These are phyloP conservation scores for Dactylellina sp. DNA, from an alignment of 2,329 filamentous ascomycete genomes.

Conservation along the genomic window DNA sequence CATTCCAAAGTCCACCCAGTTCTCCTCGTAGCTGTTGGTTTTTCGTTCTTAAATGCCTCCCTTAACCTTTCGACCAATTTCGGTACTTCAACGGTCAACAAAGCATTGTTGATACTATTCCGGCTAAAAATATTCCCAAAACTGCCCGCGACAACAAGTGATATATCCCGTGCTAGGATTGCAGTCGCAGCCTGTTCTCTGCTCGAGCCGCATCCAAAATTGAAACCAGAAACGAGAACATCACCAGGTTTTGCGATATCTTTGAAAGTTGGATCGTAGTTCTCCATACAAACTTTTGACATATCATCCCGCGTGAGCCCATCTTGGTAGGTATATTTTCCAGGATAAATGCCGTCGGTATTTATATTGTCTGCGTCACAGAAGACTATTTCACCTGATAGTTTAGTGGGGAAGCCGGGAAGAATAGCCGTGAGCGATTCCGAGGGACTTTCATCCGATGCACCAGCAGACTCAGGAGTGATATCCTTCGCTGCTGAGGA, in stretches of 20 bases:
- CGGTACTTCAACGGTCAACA: conserved; percentile 78
- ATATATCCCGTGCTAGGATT: conserved; percentile 82
- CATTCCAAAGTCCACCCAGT: conserved; percentile 87
- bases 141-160: conserved; percentile 81
- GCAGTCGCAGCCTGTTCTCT: conserved; percentile 90
- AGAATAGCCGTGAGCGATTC: conserved; percentile 75
- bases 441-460: conserved; percentile 58
- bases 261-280: conserved; percentile 83
- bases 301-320: conserved; percentile 80
- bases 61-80: conserved; percentile 74
- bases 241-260: conserved; percentile 75
- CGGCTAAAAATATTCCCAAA: conserved; percentile 86
- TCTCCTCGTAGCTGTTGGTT: conserved; percentile 74
- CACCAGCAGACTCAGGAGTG: conserved; percentile 39
- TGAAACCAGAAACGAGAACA: conserved; percentile 86
- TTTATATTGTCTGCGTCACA: conserved; percentile 88
- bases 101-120: conserved; percentile 82
- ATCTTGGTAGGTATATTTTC: conserved; percentile 93
- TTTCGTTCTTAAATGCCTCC: conserved; percentile 69
- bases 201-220: conserved; percentile 85
- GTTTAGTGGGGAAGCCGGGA: conserved; percentile 85
- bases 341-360: conserved; percentile 92
- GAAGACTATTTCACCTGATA: conserved; percentile 88
- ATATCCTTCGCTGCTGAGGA: conserved; percentile 57
- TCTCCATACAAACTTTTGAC: conserved; percentile 91